Evolutionary conservation across 257 asterid species (phyloP), one percentile per base, ranked within the genome.

Genomic region (Handroanthus guayacan): DNA sequence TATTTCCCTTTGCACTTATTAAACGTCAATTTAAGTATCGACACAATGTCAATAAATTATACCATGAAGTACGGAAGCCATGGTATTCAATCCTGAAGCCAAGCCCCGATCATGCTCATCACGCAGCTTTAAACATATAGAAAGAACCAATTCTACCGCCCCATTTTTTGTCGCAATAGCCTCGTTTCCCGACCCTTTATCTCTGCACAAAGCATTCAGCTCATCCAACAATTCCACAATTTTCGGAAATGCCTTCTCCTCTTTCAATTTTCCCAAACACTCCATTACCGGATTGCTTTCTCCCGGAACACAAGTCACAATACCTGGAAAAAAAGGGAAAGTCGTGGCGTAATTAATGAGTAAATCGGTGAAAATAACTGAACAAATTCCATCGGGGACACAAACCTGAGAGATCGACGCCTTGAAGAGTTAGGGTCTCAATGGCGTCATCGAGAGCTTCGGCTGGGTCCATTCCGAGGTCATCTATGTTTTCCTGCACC

Each of bases 361-460:
- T 25, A 37, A 44, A 51, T 5, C 9, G 4, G 44, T 41, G 70
- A 2, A 37, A 0, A 54, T 3, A 52, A 34, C 6, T 63, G 37
- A 66, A 56, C 4, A 43, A 64, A 64, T 17, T n/a, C 7, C 37
- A 62, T 66, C 36, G 54, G 69, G 31, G 64, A 13, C 55, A 76
- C 81, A 45, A 51, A 83, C 98, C 97, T 62, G 96, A 86, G 74
- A 93, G 99, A 91, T 93, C 93, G 75, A 93, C 97, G 84, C 94
- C 94, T 86, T 90, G 99, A 68, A 93, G 93, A 9, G 96, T 84
- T 52, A 95, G 97, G 39, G 99, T 93, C 72, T 95, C 83, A 79
- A 95, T 75, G 74, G 91, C 98, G 83, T 95, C 99, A 62, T 89
- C 86, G 51, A 95, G 93, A 39, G 99, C 97, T 85, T 95, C 97